A percentile compares a stretch with the other conserved stretches of the same genome.
phyloP scores from a whole-genome alignment of 2,329 filamentous ascomycete genomes.

The Chaetomium strumarium region DNA sequence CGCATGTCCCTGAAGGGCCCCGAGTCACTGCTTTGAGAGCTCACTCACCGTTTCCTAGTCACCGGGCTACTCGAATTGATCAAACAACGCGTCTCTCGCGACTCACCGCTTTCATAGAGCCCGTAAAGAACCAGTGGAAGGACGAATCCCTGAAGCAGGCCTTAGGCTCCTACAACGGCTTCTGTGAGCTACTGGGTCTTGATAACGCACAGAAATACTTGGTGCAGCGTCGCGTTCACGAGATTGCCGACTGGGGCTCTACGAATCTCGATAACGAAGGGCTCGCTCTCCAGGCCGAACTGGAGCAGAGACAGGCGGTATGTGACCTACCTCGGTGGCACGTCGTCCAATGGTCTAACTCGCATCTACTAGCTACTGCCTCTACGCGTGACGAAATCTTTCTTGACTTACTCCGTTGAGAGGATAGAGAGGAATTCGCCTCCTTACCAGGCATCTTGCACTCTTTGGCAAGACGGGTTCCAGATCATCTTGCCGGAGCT shows the following conservation, averaged over 20 bases:
- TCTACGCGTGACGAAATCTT: constrained; percentile 79
- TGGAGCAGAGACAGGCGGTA: constrained; percentile 69
- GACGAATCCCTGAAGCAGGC: constrained; percentile 61
- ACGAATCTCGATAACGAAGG: constrained; percentile 74
- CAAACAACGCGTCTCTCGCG: constrained; percentile 63
- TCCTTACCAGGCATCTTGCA: constrained; percentile 68
- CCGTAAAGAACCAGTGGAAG: constrained; percentile 76
- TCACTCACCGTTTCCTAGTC: constrained; percentile 40
- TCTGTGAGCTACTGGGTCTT: constrained; percentile 73
- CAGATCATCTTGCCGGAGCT: constrained; percentile 79
- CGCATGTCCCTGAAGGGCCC: neutral
- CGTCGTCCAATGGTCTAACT: constrained; percentile 1
- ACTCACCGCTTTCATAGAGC: constrained; percentile 72
- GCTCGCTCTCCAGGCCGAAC: constrained; percentile 67
- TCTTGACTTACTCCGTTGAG: constrained; percentile 89
- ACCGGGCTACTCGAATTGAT: constrained; percentile 74
- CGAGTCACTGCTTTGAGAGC: constrained; percentile 23
- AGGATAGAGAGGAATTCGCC: constrained; percentile 69
- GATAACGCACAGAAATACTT: constrained; percentile 78
- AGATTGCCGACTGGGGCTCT: constrained; percentile 75
- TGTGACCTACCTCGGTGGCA: constrained; percentile 14
- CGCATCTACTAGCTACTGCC: constrained; percentile 57
- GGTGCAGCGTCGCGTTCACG: constrained; percentile 63
- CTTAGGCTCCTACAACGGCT: constrained; percentile 68
- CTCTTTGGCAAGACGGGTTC: constrained; percentile 80